These are phyloP conservation scores for Silene latifolia DNA, from an alignment of 148 eudicot species.

Conservation along the genomic window DNA sequence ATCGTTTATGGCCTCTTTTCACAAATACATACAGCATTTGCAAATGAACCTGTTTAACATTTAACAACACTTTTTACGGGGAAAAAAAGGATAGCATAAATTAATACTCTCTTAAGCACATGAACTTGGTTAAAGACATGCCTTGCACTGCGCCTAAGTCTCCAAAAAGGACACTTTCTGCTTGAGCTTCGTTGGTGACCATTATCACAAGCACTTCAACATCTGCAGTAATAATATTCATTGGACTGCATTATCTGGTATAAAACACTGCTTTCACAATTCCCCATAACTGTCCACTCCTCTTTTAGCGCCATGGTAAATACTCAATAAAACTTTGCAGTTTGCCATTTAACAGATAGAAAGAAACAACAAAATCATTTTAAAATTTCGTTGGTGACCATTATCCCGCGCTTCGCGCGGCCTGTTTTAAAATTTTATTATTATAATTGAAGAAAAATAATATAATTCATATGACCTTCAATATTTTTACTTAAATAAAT, in stretches of 20 bases:
- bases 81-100: not conserved
- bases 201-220: conserved; percentile 88
- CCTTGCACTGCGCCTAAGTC: conserved; percentile 82
- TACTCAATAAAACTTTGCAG: not conserved
- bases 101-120: conserved; percentile 9
- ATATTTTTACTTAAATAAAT: no score
- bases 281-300: not conserved
- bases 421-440: no score
- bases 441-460: no score
- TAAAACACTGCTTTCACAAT: not conserved
- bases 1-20: not conserved
- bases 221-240: conserved; percentile 43
- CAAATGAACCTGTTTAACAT: not conserved
- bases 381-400: no score
- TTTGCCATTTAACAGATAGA: not conserved
- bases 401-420: no score
- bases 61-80: not conserved
- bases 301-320: conserved; percentile 1
- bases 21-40: not conserved
- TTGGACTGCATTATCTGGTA: conserved; percentile 4
- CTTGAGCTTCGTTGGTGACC: conserved; percentile 99
- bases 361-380: not conserved
- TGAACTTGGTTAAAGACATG: conserved; percentile 21
- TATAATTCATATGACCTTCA: no score
- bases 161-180: conserved; percentile 91